Conservation (phyloP, 1,139 yeast species). For the Yamadazyma atmosphaerica region DNA sequence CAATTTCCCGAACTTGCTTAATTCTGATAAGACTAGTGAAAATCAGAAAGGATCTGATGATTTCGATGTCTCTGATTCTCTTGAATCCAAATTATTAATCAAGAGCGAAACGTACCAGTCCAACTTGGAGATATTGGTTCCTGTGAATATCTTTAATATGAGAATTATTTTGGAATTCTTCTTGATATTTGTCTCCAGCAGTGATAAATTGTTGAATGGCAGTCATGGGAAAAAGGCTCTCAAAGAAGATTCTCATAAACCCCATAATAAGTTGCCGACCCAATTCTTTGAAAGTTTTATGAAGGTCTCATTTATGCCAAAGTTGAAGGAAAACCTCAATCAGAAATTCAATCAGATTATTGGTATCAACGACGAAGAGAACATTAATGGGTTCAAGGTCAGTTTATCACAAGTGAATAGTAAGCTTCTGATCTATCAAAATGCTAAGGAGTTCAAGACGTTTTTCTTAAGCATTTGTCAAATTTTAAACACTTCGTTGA, state of each 20-base stretch:
- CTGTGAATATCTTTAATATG: conserved; percentile 80
- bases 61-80: conserved; percentile 16
- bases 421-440: conserved; percentile 34
- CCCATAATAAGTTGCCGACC: conserved; percentile 27
- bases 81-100: conserved; percentile 42
- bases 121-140: conserved; percentile 66
- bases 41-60: conserved; percentile 7
- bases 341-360: conserved; percentile 29
- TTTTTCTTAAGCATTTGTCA: conserved; percentile 54
- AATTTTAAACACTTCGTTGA: conserved; percentile 60
- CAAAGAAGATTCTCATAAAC: conserved; percentile 2
- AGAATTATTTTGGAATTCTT: conserved; percentile 67
- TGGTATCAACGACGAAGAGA: conserved; percentile 18
- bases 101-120: conserved; percentile 56
- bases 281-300: conserved; percentile 66
- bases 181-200: conserved; percentile 55
- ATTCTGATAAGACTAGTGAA: conserved; percentile 1
- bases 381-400: conserved; percentile 10
- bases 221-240: conserved; percentile 6
- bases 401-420: conserved; percentile 9
- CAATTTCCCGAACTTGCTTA: conserved; percentile 14
- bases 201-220: conserved; percentile 32
- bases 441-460: conserved; percentile 54
- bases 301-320: conserved; percentile 62
- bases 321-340: conserved; percentile 57